Percentiles rank a stretch among this genome's conserved stretches.
phyloP scores from a whole-genome alignment of 345 rosid genomes.

The Litchi chinensis region DNA sequence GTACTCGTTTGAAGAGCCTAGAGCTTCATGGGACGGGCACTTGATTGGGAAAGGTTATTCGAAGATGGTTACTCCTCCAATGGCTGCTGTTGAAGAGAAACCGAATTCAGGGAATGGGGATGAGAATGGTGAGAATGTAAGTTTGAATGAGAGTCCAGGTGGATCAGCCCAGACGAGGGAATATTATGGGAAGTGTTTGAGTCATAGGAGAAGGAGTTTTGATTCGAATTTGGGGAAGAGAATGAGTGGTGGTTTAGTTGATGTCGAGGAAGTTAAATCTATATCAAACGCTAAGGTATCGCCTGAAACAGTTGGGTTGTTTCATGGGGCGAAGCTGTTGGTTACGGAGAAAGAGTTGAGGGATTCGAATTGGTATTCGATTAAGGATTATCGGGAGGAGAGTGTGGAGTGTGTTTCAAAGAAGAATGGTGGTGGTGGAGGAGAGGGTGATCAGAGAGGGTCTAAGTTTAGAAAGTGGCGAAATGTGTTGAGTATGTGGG shows the following conservation, averaged over 20 bases:
- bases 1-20: conserved; percentile 68
- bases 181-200: conserved; percentile 60
- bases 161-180: conserved; percentile 82
- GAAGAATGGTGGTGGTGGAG: conserved; percentile 50
- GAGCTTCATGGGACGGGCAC: conserved; percentile 83
- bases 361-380: conserved; percentile 61
- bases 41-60: conserved; percentile 58
- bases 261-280: conserved; percentile 66
- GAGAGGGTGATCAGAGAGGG: conserved; percentile 38
- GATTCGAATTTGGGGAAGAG: conserved; percentile 61
- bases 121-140: conserved; percentile 26
- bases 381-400: conserved; percentile 38
- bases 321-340: conserved; percentile 63
- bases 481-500: conserved; percentile 71
- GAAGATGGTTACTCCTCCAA: conserved; percentile 43
- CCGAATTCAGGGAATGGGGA: conserved; percentile 39
- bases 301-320: conserved; percentile 62
- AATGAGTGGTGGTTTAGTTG: conserved; percentile 44
- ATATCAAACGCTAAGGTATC: conserved; percentile 67
- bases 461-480: conserved; percentile 54
- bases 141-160: conserved; percentile 55
- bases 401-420: conserved; percentile 42
- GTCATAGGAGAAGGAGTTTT: conserved; percentile 63
- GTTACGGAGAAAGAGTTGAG: conserved; percentile 57
- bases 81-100: conserved; percentile 59